Evolutionary conservation across 495 filamentous ascomycete species (phyloP), one percentile per base, ranked within the genome.

Genomic region (Hypoxylon perforatum): DNA sequence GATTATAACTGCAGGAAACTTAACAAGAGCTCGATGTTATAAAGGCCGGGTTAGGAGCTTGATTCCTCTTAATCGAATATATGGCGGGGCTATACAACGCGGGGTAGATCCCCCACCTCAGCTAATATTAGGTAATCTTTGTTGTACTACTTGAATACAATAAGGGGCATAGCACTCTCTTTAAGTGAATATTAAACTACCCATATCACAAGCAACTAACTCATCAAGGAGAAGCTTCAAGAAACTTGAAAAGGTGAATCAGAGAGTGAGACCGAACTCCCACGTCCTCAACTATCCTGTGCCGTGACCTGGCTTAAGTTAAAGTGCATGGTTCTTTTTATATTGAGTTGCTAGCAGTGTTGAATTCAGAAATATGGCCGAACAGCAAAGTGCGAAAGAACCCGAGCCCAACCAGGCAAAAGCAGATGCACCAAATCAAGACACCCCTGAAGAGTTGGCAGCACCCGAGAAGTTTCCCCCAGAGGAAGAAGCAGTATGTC

Each of bases 401-500:
- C 25, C 48, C 7, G 33, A 62, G 41, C 39, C 52, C 30, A 35
- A 41, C 33, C 28, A 57, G 22, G 22, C 52, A 4, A 52, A 56
- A 38, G 14, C 19, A 62, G 52, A 54, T 10, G 6, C 38, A 10
- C 11, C 15, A 14, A 23, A 48, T 7, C 38, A 62, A 57, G 63
- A 59, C 17, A 42, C 59, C 10, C 67, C 64, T 7, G 50, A 68
- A 56, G 69, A 73, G 28, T 62, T 65, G 17, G 51, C 48, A 25
- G 42, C 28, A 14, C 48, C 72, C 28, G 72, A 69, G 25, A 73
- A 63, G 50, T 80, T 83, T 62, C 81, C 92, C 12, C 87, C 92
- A 4, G 87, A 91, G 65, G 91, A 94, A 82, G 92, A 94, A 85
- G 84, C 87, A 60, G 88, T 91, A 73, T 77, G 83, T 77, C 51